These are phyloP conservation scores for Phialophora expanda DNA, from an alignment of 2,329 filamentous ascomycete species.

Conservation along the genomic window DNA sequence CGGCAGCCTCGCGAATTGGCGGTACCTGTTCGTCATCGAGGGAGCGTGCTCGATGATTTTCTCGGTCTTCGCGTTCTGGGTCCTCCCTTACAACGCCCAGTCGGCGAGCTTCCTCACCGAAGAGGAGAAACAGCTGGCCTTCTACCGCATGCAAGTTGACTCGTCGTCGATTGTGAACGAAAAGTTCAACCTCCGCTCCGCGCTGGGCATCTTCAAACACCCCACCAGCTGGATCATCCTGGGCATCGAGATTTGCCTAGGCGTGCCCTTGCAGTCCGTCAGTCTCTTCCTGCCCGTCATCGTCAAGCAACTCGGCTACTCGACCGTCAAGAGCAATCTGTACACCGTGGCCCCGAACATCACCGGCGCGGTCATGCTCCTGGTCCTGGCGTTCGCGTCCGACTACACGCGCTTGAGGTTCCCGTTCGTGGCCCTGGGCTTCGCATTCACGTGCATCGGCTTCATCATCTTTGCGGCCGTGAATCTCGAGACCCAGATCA, in stretches of 20 bases:
- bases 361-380: constrained; percentile 72
- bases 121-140: constrained; percentile 71
- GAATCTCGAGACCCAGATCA: constrained; percentile 63
- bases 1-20: constrained; percentile 56
- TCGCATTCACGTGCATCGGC: constrained; percentile 74
- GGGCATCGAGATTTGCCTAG: constrained; percentile 63
- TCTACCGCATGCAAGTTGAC: constrained; percentile 76
- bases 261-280: constrained; percentile 64
- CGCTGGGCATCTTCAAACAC: constrained; percentile 60
- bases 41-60: constrained; percentile 65
- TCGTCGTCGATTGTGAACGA: constrained; percentile 69
- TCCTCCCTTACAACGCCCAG: constrained; percentile 68
- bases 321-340: constrained; percentile 72
- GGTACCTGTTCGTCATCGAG: constrained; percentile 63
- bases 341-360: constrained; percentile 83
- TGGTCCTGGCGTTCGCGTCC: constrained; percentile 73
- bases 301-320: constrained; percentile 58
- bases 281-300: constrained; percentile 65
- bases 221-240: constrained; percentile 61
- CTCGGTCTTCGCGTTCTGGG: constrained; percentile 69
- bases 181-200: constrained; percentile 58
- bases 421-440: constrained; percentile 75
- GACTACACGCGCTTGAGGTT: constrained; percentile 71
- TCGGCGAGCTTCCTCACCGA: constrained; percentile 69
- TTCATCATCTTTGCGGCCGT: constrained; percentile 80